phyloP scores from a whole-genome alignment of 306 rosid genomes.

The Senna siamea region DNA sequence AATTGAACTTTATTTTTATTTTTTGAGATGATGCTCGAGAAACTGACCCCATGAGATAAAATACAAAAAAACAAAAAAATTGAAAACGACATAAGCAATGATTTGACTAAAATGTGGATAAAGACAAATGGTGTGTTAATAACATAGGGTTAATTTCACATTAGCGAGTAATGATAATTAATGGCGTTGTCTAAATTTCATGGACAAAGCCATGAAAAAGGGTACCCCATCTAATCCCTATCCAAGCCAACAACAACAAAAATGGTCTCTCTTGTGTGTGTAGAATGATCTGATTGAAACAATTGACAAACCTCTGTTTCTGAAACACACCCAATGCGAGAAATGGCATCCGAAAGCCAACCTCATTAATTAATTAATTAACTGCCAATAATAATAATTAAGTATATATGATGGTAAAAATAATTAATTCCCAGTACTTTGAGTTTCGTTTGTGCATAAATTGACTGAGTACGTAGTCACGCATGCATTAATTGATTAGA shows the following conservation, averaged over 20 bases:
- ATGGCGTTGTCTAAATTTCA: background rate
- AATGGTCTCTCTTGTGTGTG: slow-evolving; percentile 34
- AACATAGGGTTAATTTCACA: slow-evolving; percentile 20
- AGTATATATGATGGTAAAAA: no score
- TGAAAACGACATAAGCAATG: slow-evolving; percentile 37
- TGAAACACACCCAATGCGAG: slow-evolving; percentile 41
- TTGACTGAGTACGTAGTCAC: no score
- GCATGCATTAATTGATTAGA: no score
- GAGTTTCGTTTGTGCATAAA: no score
- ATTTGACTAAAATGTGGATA: slow-evolving; percentile 26
- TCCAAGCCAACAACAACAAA: slow-evolving; percentile 17
- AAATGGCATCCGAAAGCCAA: background rate
- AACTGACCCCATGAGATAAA: slow-evolving; percentile 30
- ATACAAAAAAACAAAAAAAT: background rate
- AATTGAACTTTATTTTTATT: no score
- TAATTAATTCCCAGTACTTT: no score
- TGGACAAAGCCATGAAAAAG: slow-evolving; percentile 23
- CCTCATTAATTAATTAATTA: no score
- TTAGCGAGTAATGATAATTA: slow-evolving; percentile 12
- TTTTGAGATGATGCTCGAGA: background rate
- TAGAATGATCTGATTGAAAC: slow-evolving; percentile 63
- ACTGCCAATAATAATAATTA: no score
- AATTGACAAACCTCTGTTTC: slow-evolving; percentile 33
- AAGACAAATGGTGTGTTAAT: slow-evolving; percentile 19
- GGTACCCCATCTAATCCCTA: slow-evolving; percentile 31